Evolutionary conservation across 2,329 filamentous ascomycete genomes (phyloP).

Genomic region (Curvularia sp.): DNA sequence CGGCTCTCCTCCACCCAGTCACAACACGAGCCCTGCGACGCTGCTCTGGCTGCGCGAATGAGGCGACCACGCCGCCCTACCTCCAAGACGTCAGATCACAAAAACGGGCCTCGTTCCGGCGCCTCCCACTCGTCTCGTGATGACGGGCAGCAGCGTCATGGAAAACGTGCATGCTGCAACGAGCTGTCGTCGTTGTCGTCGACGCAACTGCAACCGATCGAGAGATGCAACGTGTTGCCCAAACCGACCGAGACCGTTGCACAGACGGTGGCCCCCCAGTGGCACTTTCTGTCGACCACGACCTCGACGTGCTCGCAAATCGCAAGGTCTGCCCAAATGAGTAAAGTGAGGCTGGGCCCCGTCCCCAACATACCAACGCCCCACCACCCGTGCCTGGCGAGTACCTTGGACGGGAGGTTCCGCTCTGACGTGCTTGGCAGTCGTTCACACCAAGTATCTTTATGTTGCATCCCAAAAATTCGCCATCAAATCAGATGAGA

Average conservation of each 20-base stretch:
- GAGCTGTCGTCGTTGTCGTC: too few species aligned
- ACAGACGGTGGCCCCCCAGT: too few species aligned
- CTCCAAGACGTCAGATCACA: slow-evolving; percentile 1
- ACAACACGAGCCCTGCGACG: slow-evolving; percentile 14
- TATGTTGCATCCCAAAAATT: not conserved
- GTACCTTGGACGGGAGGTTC: not conserved
- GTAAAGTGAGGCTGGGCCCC: slow-evolving; percentile 15
- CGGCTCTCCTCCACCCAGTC: slow-evolving; percentile 27
- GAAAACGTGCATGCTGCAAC: not conserved
- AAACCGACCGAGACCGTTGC: too few species aligned
- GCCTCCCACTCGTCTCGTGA: not conserved
- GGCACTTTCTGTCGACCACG: too few species aligned
- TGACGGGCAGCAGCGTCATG: slow-evolving; percentile 1
- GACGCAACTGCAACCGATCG: not conserved
- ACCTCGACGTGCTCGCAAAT: not conserved
- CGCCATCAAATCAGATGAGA: slow-evolving; percentile 12
- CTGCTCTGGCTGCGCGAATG: slow-evolving; percentile 11
- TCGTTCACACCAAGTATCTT: not conserved
- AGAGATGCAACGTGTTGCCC: not conserved
- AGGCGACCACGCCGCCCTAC: slow-evolving; percentile 8
- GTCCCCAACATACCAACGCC: slow-evolving; percentile 7
- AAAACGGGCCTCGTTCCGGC: slow-evolving; percentile 4
- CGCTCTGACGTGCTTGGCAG: not conserved
- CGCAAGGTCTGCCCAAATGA: slow-evolving; percentile 24
- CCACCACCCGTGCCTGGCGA: slow-evolving; percentile 4